Evolutionary conservation across 2,329 filamentous ascomycete genomes (phyloP), one percentile per base, ranked within the genome.

Genomic region (Neonectria hederae): DNA sequence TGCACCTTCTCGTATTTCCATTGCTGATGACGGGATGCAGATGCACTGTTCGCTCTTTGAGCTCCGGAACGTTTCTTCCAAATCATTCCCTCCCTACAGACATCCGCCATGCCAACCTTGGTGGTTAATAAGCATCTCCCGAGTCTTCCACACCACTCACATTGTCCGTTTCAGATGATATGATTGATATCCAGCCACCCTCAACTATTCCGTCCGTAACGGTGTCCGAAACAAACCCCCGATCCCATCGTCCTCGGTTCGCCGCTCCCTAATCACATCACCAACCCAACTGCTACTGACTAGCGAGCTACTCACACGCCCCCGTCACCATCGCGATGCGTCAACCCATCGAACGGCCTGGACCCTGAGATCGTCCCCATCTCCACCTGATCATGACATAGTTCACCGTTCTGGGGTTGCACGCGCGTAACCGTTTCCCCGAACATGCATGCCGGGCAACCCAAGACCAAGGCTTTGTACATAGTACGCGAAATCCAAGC

Each of bases 341-440:
- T 42, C 48, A 53, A 65, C 62, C 62, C 66, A 65, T 72, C 68
- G 70, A 72, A 71, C 68, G 70, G 70, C 70, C 70, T 71, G 63
- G 70, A 72, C 70, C 70, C 62, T 65, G 67, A 66, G 70, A 72
- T 72, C 70, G 68, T 67, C 70, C 59, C 65, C 65, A 67, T 68
- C 52, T 62, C 53, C 43, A 43, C 58, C 57, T 59, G 61, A 70
- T 72, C 64, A 71, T 67, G 62, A 71, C 69, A 70, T 63, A 54
- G 65, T 65, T 63, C 59, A 61, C 60, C 53, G 53, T 59, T 58
- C 58, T 69, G 60, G 60, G 69, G 68, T 72, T 64, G 66, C 67
- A 70, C 64, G 64, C 68, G 59, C 59, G 66, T 65, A 60, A 58
- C 56, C 62, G 48, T 61, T 63, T 57, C 30, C 43, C 51, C 65